Conservation (phyloP, 305 asterid species). For the Plantago coronopus region DNA sequence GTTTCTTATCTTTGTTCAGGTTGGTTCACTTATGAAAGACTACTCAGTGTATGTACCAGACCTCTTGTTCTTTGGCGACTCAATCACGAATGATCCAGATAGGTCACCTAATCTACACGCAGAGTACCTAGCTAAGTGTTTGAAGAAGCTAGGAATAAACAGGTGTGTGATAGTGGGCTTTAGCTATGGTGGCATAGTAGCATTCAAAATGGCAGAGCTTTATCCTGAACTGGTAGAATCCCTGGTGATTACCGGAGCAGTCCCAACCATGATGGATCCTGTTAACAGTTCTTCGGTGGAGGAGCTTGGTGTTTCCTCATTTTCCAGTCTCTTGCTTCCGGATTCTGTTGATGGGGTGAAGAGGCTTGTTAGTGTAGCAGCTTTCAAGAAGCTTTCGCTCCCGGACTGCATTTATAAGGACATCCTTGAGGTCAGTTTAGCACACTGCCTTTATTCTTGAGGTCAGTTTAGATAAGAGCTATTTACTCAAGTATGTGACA, state of each 20-base stretch:
- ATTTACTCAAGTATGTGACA: no score
- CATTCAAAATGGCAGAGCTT: conserved; percentile 83
- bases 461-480: no score
- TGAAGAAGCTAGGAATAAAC: conserved; percentile 59
- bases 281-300: conserved; percentile 40
- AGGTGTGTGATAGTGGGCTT: conserved; percentile 74
- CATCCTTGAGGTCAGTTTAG: conserved; percentile 57
- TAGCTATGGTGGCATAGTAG: conserved; percentile 98
- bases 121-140: conserved; percentile 53
- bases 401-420: conserved; percentile 74
- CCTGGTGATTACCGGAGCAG: conserved; percentile 64
- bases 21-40: conserved; percentile 57
- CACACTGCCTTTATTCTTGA: no score
- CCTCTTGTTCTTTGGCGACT: conserved; percentile 83
- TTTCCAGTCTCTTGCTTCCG: conserved; percentile 74
- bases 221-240: conserved; percentile 58
- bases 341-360: conserved; percentile 56
- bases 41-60: conserved; percentile 79
- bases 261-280: conserved; percentile 69
- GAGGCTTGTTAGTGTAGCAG: conserved; percentile 65
- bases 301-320: conserved; percentile 58
- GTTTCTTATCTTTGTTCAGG: conserved; percentile 27
- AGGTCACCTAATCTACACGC: conserved; percentile 81
- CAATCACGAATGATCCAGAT: conserved; percentile 51
- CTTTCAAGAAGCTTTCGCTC: conserved; percentile 73